Evolutionary conservation across 2,329 filamentous ascomycete genomes (phyloP).

Genomic region (Aureobasidium pullulans): DNA sequence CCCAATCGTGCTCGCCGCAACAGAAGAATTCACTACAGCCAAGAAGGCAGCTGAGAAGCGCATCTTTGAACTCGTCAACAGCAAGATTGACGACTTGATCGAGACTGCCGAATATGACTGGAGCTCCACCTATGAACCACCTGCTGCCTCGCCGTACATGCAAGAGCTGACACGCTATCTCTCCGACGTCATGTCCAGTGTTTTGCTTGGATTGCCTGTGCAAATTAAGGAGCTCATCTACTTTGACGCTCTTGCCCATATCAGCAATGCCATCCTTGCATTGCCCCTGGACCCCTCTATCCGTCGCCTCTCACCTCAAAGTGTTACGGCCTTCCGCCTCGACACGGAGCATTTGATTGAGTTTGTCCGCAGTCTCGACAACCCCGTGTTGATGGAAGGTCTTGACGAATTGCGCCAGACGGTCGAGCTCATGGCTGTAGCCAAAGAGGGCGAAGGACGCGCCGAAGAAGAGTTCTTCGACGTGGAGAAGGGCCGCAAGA

Average conservation of each 20-base stretch:
- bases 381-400: conserved; percentile 81
- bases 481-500: conserved; percentile 78
- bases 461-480: conserved; percentile 83
- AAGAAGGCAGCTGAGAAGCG: conserved; percentile 96
- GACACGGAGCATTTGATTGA: conserved; percentile 78
- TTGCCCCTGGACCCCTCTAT: conserved; percentile 73
- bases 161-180: conserved; percentile 88
- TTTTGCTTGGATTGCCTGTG: conserved; percentile 81
- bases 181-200: conserved; percentile 93
- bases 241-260: conserved; percentile 89
- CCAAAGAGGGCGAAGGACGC: conserved; percentile 57
- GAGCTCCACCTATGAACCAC: conserved; percentile 55
- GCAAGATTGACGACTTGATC: conserved; percentile 94
- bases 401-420: conserved; percentile 92
- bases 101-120: conserved; percentile 98
- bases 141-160: conserved; percentile 87
- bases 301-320: conserved; percentile 78
- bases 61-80: conserved; percentile 97
- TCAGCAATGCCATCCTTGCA: conserved; percentile 51
- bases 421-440: conserved; percentile 67
- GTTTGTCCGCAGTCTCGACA: conserved; percentile 73
- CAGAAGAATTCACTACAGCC: conserved; percentile 76
- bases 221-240: conserved; percentile 98
- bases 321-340: conserved; percentile 69
- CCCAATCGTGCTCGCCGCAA: conserved; percentile 72